Evolutionary conservation across 2,329 filamentous ascomycete genomes (phyloP), one percentile per base, ranked within the genome.

Genomic region (Fusarium sp.): DNA sequence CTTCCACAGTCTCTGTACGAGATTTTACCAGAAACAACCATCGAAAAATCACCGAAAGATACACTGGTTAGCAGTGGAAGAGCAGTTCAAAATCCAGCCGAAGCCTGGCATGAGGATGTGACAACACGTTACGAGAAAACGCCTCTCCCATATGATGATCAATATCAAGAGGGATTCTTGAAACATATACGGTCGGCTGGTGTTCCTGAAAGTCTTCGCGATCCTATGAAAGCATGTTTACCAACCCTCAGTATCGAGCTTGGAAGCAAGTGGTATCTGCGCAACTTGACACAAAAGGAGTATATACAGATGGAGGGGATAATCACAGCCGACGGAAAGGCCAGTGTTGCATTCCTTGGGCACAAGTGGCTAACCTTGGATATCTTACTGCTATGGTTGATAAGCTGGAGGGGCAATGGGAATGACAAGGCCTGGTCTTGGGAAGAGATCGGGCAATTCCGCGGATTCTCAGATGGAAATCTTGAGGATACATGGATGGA

Each of bases 281-380:
- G 60, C 13, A 69, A 65, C n/a, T 15, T 65, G 3, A 57, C 39
- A 0, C 18, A 38, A 1, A 52, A 57, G 6, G 64, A 68, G 20
- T 69, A 53, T 21, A 65, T 69, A 20, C 48, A 56, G 8, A 69
- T 65, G 66, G 56, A 68, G 21, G 21, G 21, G 2, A 12, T 46
- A 6, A 3, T n/a, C 6, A 57, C 52, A 20, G 13, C 8, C 1
- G 54, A 54, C 13, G 43, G 8, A 2, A 39, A 62, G 35, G 9
- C 8, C 2, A 53, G 39, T 0, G n/a, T 62, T n/a, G 31, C 44
- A 4, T 21, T 47, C 3, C 3, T 21, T 1, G 39, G 29, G 1
- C n/a, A 37, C 2, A 31, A 16, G 9, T 69, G 66, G 64, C 52
- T 69, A 2, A 69, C 66, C 1, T 8, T 65, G 11, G 66, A 69